Percentiles rank a stretch among this genome's conserved stretches.
Conservation (phyloP, 2,329 filamentous ascomycete genomes). For the Colletotrichum sp. region DNA sequence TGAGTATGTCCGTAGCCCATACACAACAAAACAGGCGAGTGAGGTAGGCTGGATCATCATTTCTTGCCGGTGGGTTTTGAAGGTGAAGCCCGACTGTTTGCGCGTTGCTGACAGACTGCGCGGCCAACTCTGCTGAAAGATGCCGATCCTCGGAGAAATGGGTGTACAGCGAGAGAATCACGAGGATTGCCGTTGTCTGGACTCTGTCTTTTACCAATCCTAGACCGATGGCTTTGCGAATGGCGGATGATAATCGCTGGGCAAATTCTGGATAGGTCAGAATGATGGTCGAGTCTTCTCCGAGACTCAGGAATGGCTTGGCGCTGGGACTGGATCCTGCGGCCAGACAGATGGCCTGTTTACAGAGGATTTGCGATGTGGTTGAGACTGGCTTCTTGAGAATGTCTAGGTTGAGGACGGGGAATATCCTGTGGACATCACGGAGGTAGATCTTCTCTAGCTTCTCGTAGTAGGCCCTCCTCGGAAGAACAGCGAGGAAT, state of each 20-base stretch:
- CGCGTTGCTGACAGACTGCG: slow-evolving; percentile 26
- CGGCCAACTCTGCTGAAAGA: slow-evolving; percentile 20
- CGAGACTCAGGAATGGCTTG: slow-evolving; percentile 19
- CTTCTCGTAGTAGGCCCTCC: slow-evolving; percentile 19
- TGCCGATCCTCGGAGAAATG: slow-evolving; percentile 20
- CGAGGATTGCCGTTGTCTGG: slow-evolving; percentile 32
- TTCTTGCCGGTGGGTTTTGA: slow-evolving; percentile 25
- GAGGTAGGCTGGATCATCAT: slow-evolving; percentile 10
- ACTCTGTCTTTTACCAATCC: slow-evolving; percentile 14
- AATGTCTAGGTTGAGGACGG: slow-evolving; percentile 23
- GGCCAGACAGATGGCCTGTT: slow-evolving; percentile 25
- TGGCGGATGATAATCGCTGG: slow-evolving; percentile 11
- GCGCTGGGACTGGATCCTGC: slow-evolving; percentile 24
- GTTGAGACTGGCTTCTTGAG: slow-evolving; percentile 21
- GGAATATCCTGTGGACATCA: slow-evolving; percentile 23
- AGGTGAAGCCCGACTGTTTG: slow-evolving; percentile 28
- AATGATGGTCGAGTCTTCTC: neutral
- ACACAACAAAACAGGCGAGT: slow-evolving; percentile 28
- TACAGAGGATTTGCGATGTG: slow-evolving; percentile 22
- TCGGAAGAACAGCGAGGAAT: slow-evolving; percentile 8
- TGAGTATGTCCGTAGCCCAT: slow-evolving; percentile 27
- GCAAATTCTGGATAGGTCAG: slow-evolving; percentile 18
- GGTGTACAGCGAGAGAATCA: slow-evolving; percentile 32
- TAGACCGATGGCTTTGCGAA: slow-evolving; percentile 12
- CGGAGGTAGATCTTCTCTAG: slow-evolving; percentile 19